These are phyloP conservation scores for Chenopodium album DNA, from an alignment of 148 eudicot genomes.

Conservation along the genomic window DNA sequence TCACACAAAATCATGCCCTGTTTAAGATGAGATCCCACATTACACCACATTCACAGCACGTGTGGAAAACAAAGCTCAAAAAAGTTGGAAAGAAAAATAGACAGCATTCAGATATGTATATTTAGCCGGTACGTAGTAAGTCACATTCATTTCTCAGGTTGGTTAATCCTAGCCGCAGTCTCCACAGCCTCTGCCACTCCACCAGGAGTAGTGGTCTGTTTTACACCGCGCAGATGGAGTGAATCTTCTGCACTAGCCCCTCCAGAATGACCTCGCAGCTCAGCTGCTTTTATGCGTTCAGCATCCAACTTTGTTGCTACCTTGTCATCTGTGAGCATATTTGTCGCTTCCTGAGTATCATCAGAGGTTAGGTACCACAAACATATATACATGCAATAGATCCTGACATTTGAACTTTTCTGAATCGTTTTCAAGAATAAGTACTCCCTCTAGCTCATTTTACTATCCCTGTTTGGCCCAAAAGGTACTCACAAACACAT, in stretches of 20 bases:
- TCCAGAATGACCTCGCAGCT: slow-evolving; percentile 40
- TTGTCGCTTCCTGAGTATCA: slow-evolving; percentile 44
- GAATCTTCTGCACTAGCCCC: slow-evolving; percentile 17
- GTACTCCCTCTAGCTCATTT: no score
- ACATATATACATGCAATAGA: not conserved
- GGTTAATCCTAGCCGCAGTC: slow-evolving; percentile 53
- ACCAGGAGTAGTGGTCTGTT: slow-evolving; percentile 43
- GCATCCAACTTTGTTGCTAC: slow-evolving; percentile 51
- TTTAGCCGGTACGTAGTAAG: no score
- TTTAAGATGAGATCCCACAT: not conserved
- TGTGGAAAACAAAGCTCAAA: not conserved
- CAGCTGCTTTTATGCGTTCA: slow-evolving; percentile 50
- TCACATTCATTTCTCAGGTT: slow-evolving; percentile 5
- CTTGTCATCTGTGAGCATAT: slow-evolving; percentile 48
- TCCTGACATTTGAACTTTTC: not conserved
- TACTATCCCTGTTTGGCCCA: no score
- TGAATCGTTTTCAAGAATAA: no score
- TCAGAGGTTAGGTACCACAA: not conserved
- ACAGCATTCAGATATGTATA: not conserved
- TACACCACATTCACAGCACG: slow-evolving; percentile 1
- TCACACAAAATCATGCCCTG: not conserved
- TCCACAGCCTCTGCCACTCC: slow-evolving; percentile 59
- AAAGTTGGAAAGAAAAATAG: not conserved
- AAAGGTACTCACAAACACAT: no score
- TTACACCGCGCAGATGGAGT: slow-evolving; percentile 4